These are phyloP conservation scores for Turnera subulata DNA, from an alignment of 345 rosid species.

Conservation along the genomic window DNA sequence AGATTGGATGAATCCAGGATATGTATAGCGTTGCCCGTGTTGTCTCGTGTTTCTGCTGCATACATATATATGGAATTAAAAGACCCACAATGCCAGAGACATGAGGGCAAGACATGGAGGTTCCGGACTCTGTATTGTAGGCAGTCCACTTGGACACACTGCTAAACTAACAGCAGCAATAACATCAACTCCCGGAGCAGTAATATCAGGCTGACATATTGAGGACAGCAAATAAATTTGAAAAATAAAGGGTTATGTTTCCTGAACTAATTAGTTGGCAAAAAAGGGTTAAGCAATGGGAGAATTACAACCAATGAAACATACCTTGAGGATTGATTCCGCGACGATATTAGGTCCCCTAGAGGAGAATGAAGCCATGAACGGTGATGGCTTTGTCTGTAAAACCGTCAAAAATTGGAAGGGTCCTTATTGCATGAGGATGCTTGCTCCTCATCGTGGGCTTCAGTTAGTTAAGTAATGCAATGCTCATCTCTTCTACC, in stretches of 20 bases:
- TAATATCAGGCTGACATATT: conserved; percentile 53
- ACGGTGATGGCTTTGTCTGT: no score
- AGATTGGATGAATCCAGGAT: conserved; percentile 14
- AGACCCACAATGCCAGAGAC: conserved; percentile 49
- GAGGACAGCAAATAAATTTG: background rate
- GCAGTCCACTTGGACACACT: conserved; percentile 18
- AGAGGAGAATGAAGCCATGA: no score
- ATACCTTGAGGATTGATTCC: conserved; percentile 37
- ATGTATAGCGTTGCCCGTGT: conserved; percentile 19
- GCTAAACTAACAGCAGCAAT: conserved; percentile 38
- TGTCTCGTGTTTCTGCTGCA: conserved; percentile 31
- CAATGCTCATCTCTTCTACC: no score
- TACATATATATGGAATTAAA: no score
- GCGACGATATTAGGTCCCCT: conserved; percentile 22
- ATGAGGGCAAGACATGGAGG: conserved; percentile 59
- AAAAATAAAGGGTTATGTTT: no score
- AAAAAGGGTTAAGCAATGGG: background rate
- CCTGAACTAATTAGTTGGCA: no score
- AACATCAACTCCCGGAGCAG: conserved; percentile 48
- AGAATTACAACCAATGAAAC: background rate
- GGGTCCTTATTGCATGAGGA: no score
- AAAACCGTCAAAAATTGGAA: no score
- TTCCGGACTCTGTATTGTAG: conserved; percentile 32
- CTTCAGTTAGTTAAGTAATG: no score
- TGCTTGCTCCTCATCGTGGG: no score